These are phyloP conservation scores for Penicillium nordicum DNA, from an alignment of 2,329 filamentous ascomycete genomes.

Conservation along the genomic window DNA sequence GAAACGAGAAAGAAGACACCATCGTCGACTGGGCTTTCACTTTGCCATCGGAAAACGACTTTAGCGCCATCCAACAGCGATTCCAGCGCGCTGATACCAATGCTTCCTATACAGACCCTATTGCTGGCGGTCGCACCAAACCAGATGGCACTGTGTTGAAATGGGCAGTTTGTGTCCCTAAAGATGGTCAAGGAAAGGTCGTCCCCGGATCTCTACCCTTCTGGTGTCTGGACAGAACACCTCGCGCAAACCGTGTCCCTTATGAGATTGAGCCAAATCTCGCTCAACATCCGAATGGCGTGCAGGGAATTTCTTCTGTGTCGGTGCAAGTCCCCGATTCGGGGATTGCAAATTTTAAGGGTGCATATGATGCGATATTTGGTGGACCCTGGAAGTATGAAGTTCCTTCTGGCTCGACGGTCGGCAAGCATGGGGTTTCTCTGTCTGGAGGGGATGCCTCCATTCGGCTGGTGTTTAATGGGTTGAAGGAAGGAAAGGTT, in stretches of 20 bases:
- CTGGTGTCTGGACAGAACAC: conserved; percentile 15
- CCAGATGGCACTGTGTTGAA: conserved; percentile 10
- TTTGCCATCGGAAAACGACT: conserved; percentile 11
- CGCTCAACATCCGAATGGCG: conserved; percentile 10
- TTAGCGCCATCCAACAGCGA: conserved; percentile 8
- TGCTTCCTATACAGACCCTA: conserved; percentile 8
- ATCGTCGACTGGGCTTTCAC: conserved; percentile 23
- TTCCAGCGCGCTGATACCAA: not conserved
- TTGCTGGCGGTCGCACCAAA: conserved; percentile 9
- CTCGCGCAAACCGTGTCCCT: conserved; percentile 9
- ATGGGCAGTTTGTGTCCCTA: conserved; percentile 8
- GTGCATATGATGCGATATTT: conserved; percentile 7
- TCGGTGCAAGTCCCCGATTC: not conserved
- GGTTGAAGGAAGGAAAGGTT: not conserved
- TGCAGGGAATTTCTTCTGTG: conserved; percentile 7
- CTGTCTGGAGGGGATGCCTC: not conserved
- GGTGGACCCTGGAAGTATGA: conserved; percentile 2
- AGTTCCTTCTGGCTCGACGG: conserved; percentile 3
- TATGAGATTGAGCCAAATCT: conserved; percentile 6
- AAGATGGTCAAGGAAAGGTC: not conserved
- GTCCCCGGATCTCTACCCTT: conserved; percentile 9
- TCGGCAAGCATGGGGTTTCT: not conserved
- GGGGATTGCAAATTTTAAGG: not conserved
- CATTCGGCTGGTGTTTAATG: conserved; percentile 6
- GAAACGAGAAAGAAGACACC: conserved; percentile 14